Conservation (phyloP, 331 rosid genomes). For the Pyrus hybrid region DNA sequence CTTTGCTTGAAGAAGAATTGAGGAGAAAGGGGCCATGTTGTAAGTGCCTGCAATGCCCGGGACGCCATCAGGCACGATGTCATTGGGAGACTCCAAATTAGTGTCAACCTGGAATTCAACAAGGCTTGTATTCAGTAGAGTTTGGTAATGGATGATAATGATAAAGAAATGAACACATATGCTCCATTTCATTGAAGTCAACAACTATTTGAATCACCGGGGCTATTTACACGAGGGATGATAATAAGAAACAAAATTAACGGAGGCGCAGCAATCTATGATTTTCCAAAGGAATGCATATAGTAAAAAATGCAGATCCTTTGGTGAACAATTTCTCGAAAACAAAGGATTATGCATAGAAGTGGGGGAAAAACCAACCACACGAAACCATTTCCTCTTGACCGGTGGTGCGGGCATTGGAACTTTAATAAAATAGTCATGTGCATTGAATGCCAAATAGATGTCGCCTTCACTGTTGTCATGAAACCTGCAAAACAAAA, state of each 20-base stretch:
- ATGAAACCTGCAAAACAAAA: conserved; percentile 58
- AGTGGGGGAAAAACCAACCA: conserved; percentile 50
- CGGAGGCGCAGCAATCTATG: neutral
- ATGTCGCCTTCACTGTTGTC: conserved; percentile 63
- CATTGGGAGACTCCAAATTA: conserved; percentile 61
- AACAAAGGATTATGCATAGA: neutral
- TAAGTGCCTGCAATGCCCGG: conserved; percentile 42
- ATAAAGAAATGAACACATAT: neutral
- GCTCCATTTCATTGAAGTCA: neutral
- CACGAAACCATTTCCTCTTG: conserved; percentile 69
- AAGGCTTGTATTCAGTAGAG: neutral
- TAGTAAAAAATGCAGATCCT: conserved; percentile 1
- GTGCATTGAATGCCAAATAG: conserved; percentile 90
- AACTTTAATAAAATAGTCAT: conserved; percentile 46
- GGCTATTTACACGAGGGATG: too few relatives aligned
- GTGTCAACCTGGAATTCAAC: conserved; percentile 65
- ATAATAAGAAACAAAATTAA: too few relatives aligned
- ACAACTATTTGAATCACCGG: too few relatives aligned
- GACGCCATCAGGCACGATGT: conserved; percentile 56
- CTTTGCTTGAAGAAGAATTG: conserved; percentile 81
- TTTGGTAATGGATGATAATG: neutral
- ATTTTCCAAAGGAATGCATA: neutral
- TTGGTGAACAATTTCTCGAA: neutral
- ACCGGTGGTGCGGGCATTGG: conserved; percentile 60
- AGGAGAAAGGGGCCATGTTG: conserved; percentile 67